phyloP scores from a whole-genome alignment of 2,329 filamentous ascomycete species.

The Aotearoamyces nothofagi region DNA sequence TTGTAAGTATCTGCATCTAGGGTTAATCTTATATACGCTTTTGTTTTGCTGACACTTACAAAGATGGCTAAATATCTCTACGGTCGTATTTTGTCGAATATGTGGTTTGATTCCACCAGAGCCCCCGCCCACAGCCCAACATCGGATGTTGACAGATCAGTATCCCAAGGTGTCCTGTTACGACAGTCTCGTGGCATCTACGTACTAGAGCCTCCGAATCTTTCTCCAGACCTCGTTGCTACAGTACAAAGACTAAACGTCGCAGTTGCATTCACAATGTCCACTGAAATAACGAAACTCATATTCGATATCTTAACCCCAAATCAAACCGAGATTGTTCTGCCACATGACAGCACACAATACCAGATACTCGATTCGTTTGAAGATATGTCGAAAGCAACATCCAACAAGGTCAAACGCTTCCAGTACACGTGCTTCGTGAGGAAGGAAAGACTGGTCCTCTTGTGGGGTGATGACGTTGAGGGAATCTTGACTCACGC shows the following conservation, averaged over 20 bases:
- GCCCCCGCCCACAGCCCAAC: too few relatives aligned
- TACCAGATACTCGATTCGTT: constrained; percentile 30
- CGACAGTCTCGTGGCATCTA: too few relatives aligned
- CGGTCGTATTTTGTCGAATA: too few relatives aligned
- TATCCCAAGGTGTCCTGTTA: too few relatives aligned
- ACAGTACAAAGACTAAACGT: constrained; percentile 29
- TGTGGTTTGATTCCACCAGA: too few relatives aligned
- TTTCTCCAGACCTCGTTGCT: constrained; percentile 23
- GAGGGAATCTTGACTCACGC: constrained; percentile 25
- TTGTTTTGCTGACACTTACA: too few relatives aligned
- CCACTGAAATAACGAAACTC: constrained; percentile 28
- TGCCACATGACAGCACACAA: constrained; percentile 25
- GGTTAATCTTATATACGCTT: too few relatives aligned
- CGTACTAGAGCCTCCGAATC: constrained; percentile 23
- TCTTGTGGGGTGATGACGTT: constrained; percentile 28
- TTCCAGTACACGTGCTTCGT: constrained; percentile 28
- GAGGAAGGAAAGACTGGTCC: constrained; percentile 24
- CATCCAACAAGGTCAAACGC: constrained; percentile 24
- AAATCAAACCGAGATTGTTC: constrained; percentile 25
- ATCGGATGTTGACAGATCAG: too few relatives aligned
- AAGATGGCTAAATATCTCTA: too few relatives aligned
- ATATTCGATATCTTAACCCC: constrained; percentile 26
- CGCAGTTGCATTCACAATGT: constrained; percentile 32
- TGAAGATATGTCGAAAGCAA: constrained; percentile 22
- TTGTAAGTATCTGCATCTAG: too few relatives aligned